Evolutionary conservation across 2,329 filamentous ascomycete genomes (phyloP).

Genomic region (Zasmidium angulare): DNA sequence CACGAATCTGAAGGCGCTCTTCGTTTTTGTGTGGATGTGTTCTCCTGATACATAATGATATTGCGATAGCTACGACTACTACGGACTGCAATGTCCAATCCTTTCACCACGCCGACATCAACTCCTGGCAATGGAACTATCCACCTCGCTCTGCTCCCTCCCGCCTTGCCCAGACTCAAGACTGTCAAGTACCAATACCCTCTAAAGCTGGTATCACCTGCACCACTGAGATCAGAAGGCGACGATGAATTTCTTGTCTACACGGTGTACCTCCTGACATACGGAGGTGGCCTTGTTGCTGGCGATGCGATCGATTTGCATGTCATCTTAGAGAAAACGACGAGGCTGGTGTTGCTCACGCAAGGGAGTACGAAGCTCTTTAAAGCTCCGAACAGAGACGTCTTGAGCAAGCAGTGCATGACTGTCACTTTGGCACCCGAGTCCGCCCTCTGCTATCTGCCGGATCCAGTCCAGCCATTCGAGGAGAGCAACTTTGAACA

Average conservation of each 20-base stretch:
- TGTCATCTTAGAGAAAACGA: slow-evolving; percentile 62
- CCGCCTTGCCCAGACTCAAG: slow-evolving; percentile 68
- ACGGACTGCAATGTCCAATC: slow-evolving; percentile 50
- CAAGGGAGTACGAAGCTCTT: slow-evolving; percentile 94
- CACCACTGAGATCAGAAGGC: slow-evolving; percentile 52
- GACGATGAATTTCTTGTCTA: slow-evolving; percentile 57
- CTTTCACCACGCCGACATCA: slow-evolving; percentile 73
- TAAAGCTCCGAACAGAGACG: slow-evolving; percentile 62
- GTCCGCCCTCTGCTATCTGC: slow-evolving; percentile 64
- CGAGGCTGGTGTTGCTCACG: slow-evolving; percentile 62
- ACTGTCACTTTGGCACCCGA: slow-evolving; percentile 49
- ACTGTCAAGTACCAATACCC: slow-evolving; percentile 88
- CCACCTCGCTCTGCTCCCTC: slow-evolving; percentile 69
- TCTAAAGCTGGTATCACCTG: slow-evolving; percentile 85
- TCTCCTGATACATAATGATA: background rate
- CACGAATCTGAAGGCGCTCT: background rate
- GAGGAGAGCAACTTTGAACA: slow-evolving; percentile 81
- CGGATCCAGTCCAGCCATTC: slow-evolving; percentile 93
- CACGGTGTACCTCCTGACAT: slow-evolving; percentile 86
- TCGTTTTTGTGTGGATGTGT: background rate
- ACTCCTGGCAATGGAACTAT: slow-evolving; percentile 77
- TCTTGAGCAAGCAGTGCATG: slow-evolving; percentile 40
- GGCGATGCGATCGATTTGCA: slow-evolving; percentile 77
- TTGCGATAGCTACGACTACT: background rate
- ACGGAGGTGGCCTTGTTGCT: slow-evolving; percentile 88